These are phyloP conservation scores for Penicillium odoratum DNA, from an alignment of 495 filamentous ascomycete genomes.

Conservation along the genomic window DNA sequence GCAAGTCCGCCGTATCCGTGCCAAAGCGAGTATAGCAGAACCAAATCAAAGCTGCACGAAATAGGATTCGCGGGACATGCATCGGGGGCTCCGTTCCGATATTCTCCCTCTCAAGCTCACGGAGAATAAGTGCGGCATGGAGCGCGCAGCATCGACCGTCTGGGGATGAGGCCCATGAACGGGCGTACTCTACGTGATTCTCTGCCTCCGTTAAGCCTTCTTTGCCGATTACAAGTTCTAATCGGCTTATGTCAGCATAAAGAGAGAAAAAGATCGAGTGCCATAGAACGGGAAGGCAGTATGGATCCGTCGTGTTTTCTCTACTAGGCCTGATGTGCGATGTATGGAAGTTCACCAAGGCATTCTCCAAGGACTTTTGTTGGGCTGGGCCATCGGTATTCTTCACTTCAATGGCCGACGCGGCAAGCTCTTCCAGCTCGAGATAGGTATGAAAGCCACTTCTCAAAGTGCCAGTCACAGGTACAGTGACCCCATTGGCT, in stretches of 20 bases:
- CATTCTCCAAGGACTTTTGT: constrained; percentile 4
- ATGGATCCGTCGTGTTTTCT: constrained; percentile 14
- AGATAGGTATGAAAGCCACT: constrained; percentile 10
- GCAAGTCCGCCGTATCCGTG: not conserved
- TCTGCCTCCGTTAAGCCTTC: constrained; percentile 22
- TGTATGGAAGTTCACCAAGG: constrained; percentile 8
- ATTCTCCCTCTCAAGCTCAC: constrained; percentile 14
- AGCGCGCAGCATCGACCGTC: constrained; percentile 20
- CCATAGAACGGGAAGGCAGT: constrained; percentile 32
- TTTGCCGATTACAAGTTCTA: constrained; percentile 28
- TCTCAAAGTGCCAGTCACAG: not conserved
- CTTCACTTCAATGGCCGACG: constrained; percentile 1
- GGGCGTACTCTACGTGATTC: constrained; percentile 10
- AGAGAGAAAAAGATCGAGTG: constrained; percentile 34
- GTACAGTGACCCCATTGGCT: not conserved
- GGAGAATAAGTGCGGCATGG: constrained; percentile 22
- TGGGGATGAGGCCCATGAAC: constrained; percentile 18
- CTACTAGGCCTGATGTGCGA: not conserved
- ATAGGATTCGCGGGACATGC: constrained; percentile 21
- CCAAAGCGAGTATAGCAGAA: constrained; percentile 15
- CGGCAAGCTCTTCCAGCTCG: constrained; percentile 8
- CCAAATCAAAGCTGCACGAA: constrained; percentile 18
- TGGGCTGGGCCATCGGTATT: not conserved
- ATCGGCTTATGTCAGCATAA: constrained; percentile 27
- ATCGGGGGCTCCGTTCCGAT: constrained; percentile 21